Evolutionary conservation across 192 early-diverging fungal genomes (phyloP).

Genomic region (Coemansia sp.): DNA sequence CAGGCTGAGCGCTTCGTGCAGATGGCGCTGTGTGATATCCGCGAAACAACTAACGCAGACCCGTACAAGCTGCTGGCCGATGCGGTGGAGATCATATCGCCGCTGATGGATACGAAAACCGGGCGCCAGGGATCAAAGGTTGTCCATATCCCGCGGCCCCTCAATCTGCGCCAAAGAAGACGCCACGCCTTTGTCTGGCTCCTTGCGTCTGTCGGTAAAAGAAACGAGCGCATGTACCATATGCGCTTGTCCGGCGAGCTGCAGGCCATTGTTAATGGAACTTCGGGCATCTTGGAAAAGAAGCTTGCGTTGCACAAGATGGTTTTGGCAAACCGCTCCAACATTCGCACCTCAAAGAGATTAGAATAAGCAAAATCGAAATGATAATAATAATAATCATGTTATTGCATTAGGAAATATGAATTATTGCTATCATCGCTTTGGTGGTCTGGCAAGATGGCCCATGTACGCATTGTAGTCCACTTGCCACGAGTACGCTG

Average conservation of each 20-base stretch:
- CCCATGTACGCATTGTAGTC: constrained; percentile 20
- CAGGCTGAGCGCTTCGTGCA: constrained; percentile 68
- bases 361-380: not conserved
- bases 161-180: constrained; percentile 76
- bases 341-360: constrained; percentile 48
- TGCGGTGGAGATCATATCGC: constrained; percentile 74
- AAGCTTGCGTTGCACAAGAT: constrained; percentile 77
- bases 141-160: constrained; percentile 74
- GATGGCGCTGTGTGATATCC: constrained; percentile 71
- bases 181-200: constrained; percentile 87
- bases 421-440: not conserved
- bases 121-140: constrained; percentile 81
- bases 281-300: constrained; percentile 69
- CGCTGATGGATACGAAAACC: constrained; percentile 73
- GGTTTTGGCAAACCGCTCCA: constrained; percentile 81
- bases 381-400: too few relatives aligned
- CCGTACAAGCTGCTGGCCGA: constrained; percentile 68
- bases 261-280: constrained; percentile 76
- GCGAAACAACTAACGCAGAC: constrained; percentile 61
- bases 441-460: constrained; percentile 15
- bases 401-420: too few relatives aligned
- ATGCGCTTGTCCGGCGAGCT: constrained; percentile 78
- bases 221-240: constrained; percentile 67
- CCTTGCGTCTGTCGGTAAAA: constrained; percentile 67
- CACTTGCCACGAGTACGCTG: constrained; percentile 27